Evolutionary conservation across 257 asterid genomes (phyloP).

Genomic region (Nicotiana knightiana): DNA sequence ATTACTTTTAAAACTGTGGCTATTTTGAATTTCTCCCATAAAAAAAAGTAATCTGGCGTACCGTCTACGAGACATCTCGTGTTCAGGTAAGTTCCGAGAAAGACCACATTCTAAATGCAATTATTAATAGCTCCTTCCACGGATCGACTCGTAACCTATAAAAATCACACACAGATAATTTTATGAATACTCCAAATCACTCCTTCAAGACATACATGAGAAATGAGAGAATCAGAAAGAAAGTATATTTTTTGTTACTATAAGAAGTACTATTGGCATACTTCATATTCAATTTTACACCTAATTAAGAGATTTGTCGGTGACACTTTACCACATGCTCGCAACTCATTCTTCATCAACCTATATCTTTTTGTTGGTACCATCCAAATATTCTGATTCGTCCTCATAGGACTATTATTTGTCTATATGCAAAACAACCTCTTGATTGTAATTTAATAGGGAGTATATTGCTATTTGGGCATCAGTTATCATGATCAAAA

Average conservation of each 20-base stretch:
- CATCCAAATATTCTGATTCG: slow-evolving; percentile 9
- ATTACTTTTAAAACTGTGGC: too few relatives aligned
- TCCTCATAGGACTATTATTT: neutral
- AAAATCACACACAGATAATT: too few relatives aligned
- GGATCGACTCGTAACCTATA: too few relatives aligned
- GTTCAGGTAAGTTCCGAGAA: too few relatives aligned
- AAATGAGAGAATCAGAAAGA: neutral
- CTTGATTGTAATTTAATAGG: neutral
- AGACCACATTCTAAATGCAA: too few relatives aligned
- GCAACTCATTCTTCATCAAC: neutral
- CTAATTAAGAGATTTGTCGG: slow-evolving; percentile 3
- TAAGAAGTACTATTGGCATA: neutral
- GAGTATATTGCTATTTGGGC: neutral
- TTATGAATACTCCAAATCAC: too few relatives aligned
- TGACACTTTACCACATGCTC: slow-evolving; percentile 1
- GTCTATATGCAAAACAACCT: neutral
- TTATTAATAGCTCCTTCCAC: too few relatives aligned
- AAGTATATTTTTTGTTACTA: neutral
- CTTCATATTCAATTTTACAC: neutral
- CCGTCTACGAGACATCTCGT: too few relatives aligned
- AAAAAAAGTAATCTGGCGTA: too few relatives aligned
- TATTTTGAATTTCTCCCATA: too few relatives aligned
- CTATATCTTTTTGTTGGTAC: neutral
- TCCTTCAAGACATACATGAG: neutral
- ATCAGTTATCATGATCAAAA: neutral